phyloP scores from a whole-genome alignment of 2,329 filamentous ascomycete species.

The Aaosphaeria arxii region DNA sequence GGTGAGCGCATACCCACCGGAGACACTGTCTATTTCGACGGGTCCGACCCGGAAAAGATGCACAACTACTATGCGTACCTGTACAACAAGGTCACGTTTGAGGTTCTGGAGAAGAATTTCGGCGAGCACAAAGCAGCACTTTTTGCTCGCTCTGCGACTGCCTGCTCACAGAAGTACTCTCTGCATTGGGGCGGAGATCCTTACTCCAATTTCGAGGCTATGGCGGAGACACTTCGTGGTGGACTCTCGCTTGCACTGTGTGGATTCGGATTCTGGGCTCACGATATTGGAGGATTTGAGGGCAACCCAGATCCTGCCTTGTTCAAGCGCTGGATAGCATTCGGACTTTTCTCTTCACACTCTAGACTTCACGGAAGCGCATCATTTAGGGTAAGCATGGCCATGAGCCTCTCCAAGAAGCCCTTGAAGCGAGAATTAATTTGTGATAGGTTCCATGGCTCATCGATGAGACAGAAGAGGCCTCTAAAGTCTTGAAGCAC shows the following conservation, averaged over 20 bases:
- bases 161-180: slow-evolving; percentile 9
- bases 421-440: background rate
- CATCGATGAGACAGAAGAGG: slow-evolving; percentile 13
- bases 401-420: background rate
- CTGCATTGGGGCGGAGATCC: slow-evolving; percentile 12
- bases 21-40: slow-evolving; percentile 10
- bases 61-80: slow-evolving; percentile 12
- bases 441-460: slow-evolving; percentile 5
- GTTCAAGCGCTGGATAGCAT: slow-evolving; percentile 12
- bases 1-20: slow-evolving; percentile 11
- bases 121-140: slow-evolving; percentile 9
- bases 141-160: slow-evolving; percentile 10
- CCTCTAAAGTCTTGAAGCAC: slow-evolving; percentile 4
- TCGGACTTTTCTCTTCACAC: slow-evolving; percentile 10
- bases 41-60: slow-evolving; percentile 9
- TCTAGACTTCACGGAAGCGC: slow-evolving; percentile 8
- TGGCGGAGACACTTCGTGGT: slow-evolving; percentile 11
- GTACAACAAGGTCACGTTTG: slow-evolving; percentile 12
- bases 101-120: slow-evolving; percentile 8
- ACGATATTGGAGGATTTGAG: slow-evolving; percentile 13
- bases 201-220: slow-evolving; percentile 9
- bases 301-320: slow-evolving; percentile 12
- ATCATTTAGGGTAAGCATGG: slow-evolving; percentile 5
- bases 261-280: slow-evolving; percentile 11
- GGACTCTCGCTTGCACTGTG: slow-evolving; percentile 9